Evolutionary conservation across 345 rosid species (phyloP), one percentile per base, ranked within the genome.

Genomic region (Mallotus nudiflorus): DNA sequence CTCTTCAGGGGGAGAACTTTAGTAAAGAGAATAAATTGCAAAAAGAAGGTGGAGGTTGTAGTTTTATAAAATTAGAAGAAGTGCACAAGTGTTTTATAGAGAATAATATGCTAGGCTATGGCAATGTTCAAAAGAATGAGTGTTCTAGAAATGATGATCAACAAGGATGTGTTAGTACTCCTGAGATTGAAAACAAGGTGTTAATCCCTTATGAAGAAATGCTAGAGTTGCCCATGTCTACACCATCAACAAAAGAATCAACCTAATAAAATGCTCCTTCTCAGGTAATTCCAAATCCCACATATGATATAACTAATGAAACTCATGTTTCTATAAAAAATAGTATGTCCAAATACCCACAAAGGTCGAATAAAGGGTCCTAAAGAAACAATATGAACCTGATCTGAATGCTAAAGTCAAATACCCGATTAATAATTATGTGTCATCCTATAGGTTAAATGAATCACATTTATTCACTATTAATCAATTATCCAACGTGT

Each of bases 181-280:
- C n/a, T n/a, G n/a, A n/a, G n/a, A n/a, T n/a, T n/a, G n/a, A n/a
- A n/a, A n/a, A n/a, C n/a, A n/a, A 44, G 13, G 48, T 44, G 48
- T 44, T 16, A 44, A 16, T 44, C 14, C 48, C 14, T 44, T 16
- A 44, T 44, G n/a, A n/a, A n/a, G n/a, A n/a, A n/a, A n/a, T n/a
- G n/a, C n/a, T n/a, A n/a, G n/a, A n/a, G n/a, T n/a, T n/a, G 13
- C 48, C 12, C 20, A n/a, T 1, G 0, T 61, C 4, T 9, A 61
- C 65, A 61, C 46, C 48, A 61, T 33, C 25, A 61, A 61, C 45
- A 19, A 27, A 61, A 35, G 65, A 19, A 61, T 35, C 65, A 10
- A 18, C 65, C 11, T 27, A 61, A n/a, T n/a, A n/a, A 25, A 37
- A 61, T 61, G 14, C 18, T 37, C 33, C 13, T 37, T 25, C 65